phyloP scores from a whole-genome alignment of 768 basidiomycete species.

The Mycena leptocephala region DNA sequence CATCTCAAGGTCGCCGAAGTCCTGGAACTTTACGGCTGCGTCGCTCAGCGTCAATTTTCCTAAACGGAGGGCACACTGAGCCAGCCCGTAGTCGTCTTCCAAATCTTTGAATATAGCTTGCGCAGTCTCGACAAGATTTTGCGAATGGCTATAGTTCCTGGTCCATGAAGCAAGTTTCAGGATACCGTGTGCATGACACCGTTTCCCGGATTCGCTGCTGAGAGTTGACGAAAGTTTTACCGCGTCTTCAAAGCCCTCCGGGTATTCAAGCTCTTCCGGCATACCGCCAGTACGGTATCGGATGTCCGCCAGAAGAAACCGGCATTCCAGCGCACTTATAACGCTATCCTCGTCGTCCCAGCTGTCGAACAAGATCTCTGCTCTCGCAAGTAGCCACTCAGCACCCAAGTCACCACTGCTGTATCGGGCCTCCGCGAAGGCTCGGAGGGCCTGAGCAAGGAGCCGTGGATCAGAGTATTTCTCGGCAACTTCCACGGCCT shows the following conservation, averaged over 20 bases:
- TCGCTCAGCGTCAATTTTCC: not conserved
- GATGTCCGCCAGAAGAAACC: not conserved
- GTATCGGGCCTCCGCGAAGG: slow-evolving; percentile 2
- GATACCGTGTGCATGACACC: slow-evolving; percentile 9
- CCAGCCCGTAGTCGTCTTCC: slow-evolving; percentile 4
- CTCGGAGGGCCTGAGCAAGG: slow-evolving; percentile 8
- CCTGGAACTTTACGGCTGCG: not conserved
- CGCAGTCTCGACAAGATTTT: not conserved
- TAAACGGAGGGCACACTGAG: slow-evolving; percentile 1
- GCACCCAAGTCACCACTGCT: not conserved
- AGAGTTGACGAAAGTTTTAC: not conserved
- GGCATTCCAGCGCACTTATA: slow-evolving; percentile 15
- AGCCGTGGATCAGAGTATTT: not conserved
- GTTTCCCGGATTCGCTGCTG: slow-evolving; percentile 11
- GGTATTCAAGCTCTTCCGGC: not conserved
- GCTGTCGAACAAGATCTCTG: not conserved
- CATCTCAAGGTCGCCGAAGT: slow-evolving; percentile 5
- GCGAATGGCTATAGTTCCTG: not conserved
- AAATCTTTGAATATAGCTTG: not conserved
- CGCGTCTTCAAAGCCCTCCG: slow-evolving; percentile 14
- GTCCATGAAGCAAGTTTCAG: not conserved
- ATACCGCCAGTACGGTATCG: not conserved
- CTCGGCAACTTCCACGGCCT: slow-evolving; percentile 9
- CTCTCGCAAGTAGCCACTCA: not conserved
- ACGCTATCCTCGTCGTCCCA: slow-evolving; percentile 3